phyloP scores from a whole-genome alignment of 805 yeast genomes.

The Zygosaccharomyces pseudorouxii region DNA sequence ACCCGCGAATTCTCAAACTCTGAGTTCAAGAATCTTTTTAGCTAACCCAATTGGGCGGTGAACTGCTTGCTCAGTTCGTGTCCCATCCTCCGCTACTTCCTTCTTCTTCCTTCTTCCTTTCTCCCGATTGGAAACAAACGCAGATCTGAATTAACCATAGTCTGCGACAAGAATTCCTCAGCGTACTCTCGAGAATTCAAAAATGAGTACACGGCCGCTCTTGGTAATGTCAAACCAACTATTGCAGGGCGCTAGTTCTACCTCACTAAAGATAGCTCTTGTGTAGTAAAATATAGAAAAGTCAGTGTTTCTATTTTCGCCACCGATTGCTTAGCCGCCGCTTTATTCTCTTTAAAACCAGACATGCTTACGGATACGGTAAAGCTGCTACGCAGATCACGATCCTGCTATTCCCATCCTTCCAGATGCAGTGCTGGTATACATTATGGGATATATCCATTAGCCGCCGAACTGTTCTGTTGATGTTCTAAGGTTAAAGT shows the following conservation, averaged over 20 bases:
- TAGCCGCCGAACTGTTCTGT: not conserved
- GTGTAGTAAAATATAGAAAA: not conserved
- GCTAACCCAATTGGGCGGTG: too few relatives aligned
- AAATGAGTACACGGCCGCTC: too few relatives aligned
- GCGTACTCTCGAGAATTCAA: not conserved
- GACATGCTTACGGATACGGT: not conserved
- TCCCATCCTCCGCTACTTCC: too few relatives aligned
- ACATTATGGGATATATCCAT: not conserved
- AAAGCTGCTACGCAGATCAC: not conserved
- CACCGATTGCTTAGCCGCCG: not conserved
- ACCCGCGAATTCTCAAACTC: too few relatives aligned
- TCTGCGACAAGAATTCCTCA: not conserved
- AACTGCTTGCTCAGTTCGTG: not conserved
- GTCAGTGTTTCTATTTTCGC: not conserved
- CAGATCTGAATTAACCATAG: not conserved
- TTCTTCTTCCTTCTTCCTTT: not conserved
- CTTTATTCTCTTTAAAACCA: not conserved
- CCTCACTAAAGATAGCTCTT: not conserved
- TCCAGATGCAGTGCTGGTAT: not conserved
- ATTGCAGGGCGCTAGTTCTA: not conserved
- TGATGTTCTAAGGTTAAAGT: not conserved
- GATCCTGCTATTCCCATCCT: not conserved
- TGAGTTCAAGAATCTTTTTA: too few relatives aligned
- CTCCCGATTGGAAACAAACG: not conserved
- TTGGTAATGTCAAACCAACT: not conserved